Conservation (phyloP, 352 stramenopile genomes). For the Phytophthora aleatoria region DNA sequence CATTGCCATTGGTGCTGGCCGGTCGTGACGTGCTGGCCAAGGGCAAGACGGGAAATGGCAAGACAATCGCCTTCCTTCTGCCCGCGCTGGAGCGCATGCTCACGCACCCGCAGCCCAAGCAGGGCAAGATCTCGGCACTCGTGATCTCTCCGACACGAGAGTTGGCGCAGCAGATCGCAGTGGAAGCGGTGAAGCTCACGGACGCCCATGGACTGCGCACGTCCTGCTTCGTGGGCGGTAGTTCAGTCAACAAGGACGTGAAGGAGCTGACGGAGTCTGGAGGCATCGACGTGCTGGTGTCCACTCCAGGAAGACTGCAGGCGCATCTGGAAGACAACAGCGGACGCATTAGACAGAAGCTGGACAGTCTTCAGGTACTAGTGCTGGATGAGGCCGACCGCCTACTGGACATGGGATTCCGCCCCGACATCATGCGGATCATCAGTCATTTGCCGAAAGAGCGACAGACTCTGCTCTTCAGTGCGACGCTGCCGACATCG, state of each 20-base stretch:
- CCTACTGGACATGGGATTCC: slow-evolving; percentile 96
- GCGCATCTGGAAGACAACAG: slow-evolving; percentile 95
- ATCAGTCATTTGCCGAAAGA: slow-evolving; percentile 56
- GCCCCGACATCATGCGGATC: slow-evolving; percentile 91
- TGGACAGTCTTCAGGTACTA: slow-evolving; percentile 60
- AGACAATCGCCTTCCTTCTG: slow-evolving; percentile 89
- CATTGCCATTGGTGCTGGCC: slow-evolving; percentile 67
- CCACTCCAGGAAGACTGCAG: slow-evolving; percentile 95
- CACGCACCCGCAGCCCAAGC: slow-evolving; percentile 41
- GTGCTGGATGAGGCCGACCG: slow-evolving; percentile 97
- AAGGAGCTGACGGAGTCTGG: slow-evolving; percentile 41
- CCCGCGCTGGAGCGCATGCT: slow-evolving; percentile 82
- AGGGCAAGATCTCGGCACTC: slow-evolving; percentile 91
- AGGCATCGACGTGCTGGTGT: slow-evolving; percentile 93
- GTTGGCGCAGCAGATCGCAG: slow-evolving; percentile 95
- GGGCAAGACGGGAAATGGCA: slow-evolving; percentile 89
- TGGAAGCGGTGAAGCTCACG: slow-evolving; percentile 87
- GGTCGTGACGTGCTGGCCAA: slow-evolving; percentile 93
- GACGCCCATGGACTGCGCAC: slow-evolving; percentile 81
- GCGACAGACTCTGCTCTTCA: slow-evolving; percentile 96
- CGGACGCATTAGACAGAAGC: slow-evolving; percentile 77
- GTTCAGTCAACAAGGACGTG: slow-evolving; percentile 79
- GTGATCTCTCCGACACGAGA: slow-evolving; percentile 96
- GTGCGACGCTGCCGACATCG: slow-evolving; percentile 90
- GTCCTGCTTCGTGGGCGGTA: slow-evolving; percentile 87